Evolutionary conservation across 345 rosid species (phyloP), one percentile per base, ranked within the genome.

Genomic region (Corchorus olitorius): DNA sequence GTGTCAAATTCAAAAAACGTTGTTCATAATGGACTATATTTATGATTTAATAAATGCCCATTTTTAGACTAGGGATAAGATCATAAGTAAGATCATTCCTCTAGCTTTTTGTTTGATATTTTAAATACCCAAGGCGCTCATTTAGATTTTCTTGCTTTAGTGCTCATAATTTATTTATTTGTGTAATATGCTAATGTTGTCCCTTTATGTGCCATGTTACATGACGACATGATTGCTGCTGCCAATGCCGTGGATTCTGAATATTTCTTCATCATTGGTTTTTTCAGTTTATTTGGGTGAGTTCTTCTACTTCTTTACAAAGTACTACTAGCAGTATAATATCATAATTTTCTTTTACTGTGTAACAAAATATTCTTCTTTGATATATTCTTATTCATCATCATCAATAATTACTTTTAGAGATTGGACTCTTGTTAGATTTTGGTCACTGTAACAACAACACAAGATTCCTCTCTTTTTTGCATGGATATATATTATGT

Each of bases 231-330:
- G 84, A 86, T 86, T 88, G 79, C 90, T 82, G 27, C 27, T 27
- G 27, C 27, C 27, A 27, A 27, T 27, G 37, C 80, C 84, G 68
- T 88, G 93, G 91, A 79, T 78, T 78, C 80, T 62, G 85, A 60
- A 77, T 27, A 27, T 77, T 74, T 63, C 33, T 43, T 77, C 77
- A 79, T 82, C 83, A 83, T 84, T 70, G 74, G 75, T 78, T 8
- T 65, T 76, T 78, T 60, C 94, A 91, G 97, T 92, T 73, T 92
- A 92, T 83, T 87, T 92, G 85, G 97, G 97, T 92, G 76, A 91
- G 95, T 78, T 75, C 43, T 39, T 17, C 75, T 50, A 14, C 16
- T 75, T 61, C 68, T 27, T 27, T 19, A 20, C 43, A 0, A 6
- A 49, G 63, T 65, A n/a, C n/a, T n/a, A n/a, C n/a, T n/a, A 48